A percentile compares a stretch with the other conserved stretches of the same genome.
Evolutionary conservation across 441 rosid genomes (phyloP).

Genomic region (Populus tomentosa): DNA sequence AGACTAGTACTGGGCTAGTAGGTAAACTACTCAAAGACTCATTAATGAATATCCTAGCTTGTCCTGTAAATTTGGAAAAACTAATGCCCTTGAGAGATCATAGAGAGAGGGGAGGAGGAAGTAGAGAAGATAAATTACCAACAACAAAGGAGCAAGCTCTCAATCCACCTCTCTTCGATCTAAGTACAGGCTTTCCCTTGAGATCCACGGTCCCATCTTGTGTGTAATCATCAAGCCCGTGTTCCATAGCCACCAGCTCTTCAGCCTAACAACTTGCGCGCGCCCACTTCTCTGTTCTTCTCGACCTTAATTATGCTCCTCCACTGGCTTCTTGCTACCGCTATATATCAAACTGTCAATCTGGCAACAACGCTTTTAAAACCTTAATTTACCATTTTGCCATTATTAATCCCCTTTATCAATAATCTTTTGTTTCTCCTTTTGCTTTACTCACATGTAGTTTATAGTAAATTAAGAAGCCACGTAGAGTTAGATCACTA

Average conservation of each 20-base stretch:
- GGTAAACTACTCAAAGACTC: not conserved
- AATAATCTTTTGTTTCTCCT: not conserved
- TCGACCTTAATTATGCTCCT: not conserved
- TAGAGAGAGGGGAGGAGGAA: not conserved
- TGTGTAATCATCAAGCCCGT: slow-evolving; percentile 47
- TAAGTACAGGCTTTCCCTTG: slow-evolving; percentile 57
- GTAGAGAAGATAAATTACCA: slow-evolving; percentile 28
- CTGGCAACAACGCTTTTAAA: not conserved
- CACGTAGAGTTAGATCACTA: too few relatives aligned
- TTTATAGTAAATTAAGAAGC: not conserved
- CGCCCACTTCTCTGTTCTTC: not conserved
- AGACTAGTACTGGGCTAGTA: not conserved
- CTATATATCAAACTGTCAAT: not conserved
- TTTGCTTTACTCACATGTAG: not conserved
- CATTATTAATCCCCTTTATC: not conserved
- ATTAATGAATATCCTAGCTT: not conserved
- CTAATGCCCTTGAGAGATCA: not conserved
- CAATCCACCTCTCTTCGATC: slow-evolving; percentile 76
- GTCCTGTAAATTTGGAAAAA: not conserved
- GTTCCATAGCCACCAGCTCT: slow-evolving; percentile 25
- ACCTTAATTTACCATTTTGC: not conserved
- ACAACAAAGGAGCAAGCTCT: slow-evolving; percentile 64
- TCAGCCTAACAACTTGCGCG: not conserved
- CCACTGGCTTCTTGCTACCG: not conserved
- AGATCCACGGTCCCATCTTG: slow-evolving; percentile 81